Evolutionary conservation across 257 asterid genomes (phyloP).

Genomic region (Cynanchum wilfordii): DNA sequence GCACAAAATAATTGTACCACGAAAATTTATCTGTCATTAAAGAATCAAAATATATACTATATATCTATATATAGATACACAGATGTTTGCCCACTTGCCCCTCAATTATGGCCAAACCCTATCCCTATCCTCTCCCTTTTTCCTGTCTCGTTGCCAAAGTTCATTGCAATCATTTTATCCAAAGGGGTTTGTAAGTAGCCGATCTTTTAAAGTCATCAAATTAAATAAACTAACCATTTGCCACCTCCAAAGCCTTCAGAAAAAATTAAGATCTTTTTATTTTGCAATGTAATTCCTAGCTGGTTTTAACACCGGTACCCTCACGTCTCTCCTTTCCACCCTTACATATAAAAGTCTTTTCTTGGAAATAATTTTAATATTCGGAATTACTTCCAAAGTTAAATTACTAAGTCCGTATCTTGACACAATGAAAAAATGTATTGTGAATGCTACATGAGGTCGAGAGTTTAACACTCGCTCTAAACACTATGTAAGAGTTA

Average conservation of each 20-base stretch:
- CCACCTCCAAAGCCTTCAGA: neutral
- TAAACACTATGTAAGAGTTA: too few relatives aligned
- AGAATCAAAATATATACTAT: neutral
- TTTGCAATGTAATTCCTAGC: too few relatives aligned
- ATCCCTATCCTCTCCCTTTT: neutral
- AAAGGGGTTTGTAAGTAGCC: neutral
- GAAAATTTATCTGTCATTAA: neutral
- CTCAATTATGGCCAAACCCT: conserved; percentile 4
- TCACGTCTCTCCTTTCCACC: too few relatives aligned
- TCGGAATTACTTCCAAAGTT: too few relatives aligned
- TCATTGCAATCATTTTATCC: neutral
- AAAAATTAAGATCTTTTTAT: too few relatives aligned
- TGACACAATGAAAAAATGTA: too few relatives aligned
- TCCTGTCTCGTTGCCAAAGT: neutral
- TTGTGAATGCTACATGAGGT: too few relatives aligned
- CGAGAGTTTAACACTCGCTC: too few relatives aligned
- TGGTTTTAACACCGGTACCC: too few relatives aligned
- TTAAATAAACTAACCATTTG: neutral
- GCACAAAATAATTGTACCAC: conserved; percentile 4
- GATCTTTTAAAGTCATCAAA: neutral
- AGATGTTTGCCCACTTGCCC: conserved; percentile 12
- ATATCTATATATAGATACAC: neutral
- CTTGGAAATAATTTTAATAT: too few relatives aligned
- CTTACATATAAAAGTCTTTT: too few relatives aligned
- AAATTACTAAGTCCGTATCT: too few relatives aligned